These are phyloP conservation scores for Fusarium sp. DNA, from an alignment of 2,329 filamentous ascomycete genomes.

Conservation along the genomic window DNA sequence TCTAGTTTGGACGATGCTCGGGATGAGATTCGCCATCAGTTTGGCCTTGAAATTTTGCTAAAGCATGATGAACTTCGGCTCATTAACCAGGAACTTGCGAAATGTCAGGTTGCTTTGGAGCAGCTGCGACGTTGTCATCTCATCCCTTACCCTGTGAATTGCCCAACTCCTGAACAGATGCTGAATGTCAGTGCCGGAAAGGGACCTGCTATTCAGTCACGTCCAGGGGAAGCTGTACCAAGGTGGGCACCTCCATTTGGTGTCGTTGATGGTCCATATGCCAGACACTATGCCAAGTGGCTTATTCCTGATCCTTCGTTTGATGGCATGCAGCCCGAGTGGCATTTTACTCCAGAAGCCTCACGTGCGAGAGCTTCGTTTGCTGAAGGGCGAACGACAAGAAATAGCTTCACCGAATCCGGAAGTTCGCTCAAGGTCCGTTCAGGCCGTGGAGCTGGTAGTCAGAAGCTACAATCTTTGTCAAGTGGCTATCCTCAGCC, in stretches of 20 bases:
- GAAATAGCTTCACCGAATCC: slow-evolving; percentile 71
- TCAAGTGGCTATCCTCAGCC: slow-evolving; percentile 76
- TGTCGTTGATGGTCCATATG: slow-evolving; percentile 91
- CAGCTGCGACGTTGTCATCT: slow-evolving; percentile 92
- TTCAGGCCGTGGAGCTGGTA: slow-evolving; percentile 60
- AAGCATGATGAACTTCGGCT: slow-evolving; percentile 95
- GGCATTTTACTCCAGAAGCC: slow-evolving; percentile 56
- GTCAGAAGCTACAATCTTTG: slow-evolving; percentile 75
- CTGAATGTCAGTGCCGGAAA: slow-evolving; percentile 78
- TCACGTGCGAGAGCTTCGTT: slow-evolving; percentile 58
- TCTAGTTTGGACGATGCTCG: slow-evolving; percentile 66
- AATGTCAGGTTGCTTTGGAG: slow-evolving; percentile 93
- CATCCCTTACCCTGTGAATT: slow-evolving; percentile 85
- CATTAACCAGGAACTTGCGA: slow-evolving; percentile 95
- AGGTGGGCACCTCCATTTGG: slow-evolving; percentile 89
- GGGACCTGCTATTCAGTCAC: slow-evolving; percentile 74
- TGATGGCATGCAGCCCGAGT: slow-evolving; percentile 72
- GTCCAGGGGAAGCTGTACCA: slow-evolving; percentile 73
- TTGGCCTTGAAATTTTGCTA: slow-evolving; percentile 89
- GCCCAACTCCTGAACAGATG: slow-evolving; percentile 74
- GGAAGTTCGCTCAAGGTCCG: slow-evolving; percentile 62
- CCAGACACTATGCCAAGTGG: slow-evolving; percentile 95
- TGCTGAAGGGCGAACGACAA: slow-evolving; percentile 80
- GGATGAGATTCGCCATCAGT: slow-evolving; percentile 84
- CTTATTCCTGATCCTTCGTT: slow-evolving; percentile 89